Conservation (phyloP, 176 grass and related monocot genomes). For the Ensete glaucum region DNA sequence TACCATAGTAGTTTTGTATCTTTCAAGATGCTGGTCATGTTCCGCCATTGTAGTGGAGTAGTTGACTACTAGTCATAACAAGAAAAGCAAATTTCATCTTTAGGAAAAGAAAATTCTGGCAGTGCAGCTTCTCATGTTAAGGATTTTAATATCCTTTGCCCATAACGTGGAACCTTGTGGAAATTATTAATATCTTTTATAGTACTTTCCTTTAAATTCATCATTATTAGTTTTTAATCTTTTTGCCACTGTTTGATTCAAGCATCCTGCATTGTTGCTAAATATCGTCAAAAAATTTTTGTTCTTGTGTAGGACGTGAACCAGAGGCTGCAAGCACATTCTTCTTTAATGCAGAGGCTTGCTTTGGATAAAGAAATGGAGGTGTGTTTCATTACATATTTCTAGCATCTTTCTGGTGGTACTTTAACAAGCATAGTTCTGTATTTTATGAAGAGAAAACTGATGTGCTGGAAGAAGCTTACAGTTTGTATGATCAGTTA, state of each 20-base stretch:
- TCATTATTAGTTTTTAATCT: not conserved
- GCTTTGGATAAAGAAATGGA: slow-evolving; percentile 76
- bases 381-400: slow-evolving; percentile 27
- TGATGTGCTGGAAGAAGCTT: not conserved
- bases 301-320: slow-evolving; percentile 43
- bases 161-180: no score
- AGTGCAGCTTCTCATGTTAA: no score
- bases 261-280: not conserved
- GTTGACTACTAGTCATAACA: no score
- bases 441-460: not conserved
- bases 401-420: not conserved
- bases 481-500: not conserved
- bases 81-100: no score
- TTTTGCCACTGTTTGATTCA: not conserved
- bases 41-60: no score
- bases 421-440: not conserved
- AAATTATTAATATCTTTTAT: no score
- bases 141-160: no score
- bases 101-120: no score
- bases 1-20: no score
- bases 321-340: slow-evolving; percentile 65
- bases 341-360: slow-evolving; percentile 73
- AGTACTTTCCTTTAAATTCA: not conserved
- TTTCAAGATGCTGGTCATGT: no score
- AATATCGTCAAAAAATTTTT: not conserved